phyloP scores from a whole-genome alignment of 2,329 filamentous ascomycete genomes.

The Verticillium longisporum region DNA sequence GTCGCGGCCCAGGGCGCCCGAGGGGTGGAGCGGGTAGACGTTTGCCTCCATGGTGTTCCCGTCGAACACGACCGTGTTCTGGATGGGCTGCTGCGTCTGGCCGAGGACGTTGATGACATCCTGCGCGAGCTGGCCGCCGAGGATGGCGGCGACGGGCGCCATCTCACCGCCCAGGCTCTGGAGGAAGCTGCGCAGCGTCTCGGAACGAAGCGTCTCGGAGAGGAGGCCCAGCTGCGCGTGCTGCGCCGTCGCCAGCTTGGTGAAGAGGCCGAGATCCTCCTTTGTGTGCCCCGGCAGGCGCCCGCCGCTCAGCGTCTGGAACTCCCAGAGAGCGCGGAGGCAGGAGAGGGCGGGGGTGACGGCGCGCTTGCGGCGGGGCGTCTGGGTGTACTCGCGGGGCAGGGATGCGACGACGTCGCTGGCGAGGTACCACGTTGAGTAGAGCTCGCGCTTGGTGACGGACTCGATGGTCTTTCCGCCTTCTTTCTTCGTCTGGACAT shows the following conservation, averaged over 20 bases:
- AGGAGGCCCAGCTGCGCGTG: conserved; percentile 70
- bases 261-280: conserved; percentile 70
- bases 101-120: conserved; percentile 96
- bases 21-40: conserved; percentile 76
- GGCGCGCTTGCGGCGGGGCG: conserved; percentile 61
- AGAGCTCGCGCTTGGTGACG: conserved; percentile 86
- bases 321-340: conserved; percentile 85
- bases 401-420: conserved; percentile 65
- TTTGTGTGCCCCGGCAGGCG: conserved; percentile 48
- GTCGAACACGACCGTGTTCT: conserved; percentile 91
- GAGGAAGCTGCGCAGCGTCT: conserved; percentile 76
- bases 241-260: conserved; percentile 67
- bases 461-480: conserved; percentile 69
- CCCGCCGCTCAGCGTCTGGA: conserved; percentile 53
- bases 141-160: conserved; percentile 77
- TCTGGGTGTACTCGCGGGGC: conserved; percentile 56
- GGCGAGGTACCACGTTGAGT: conserved; percentile 81
- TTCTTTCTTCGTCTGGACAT: conserved; percentile 63
- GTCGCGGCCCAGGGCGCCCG: conserved; percentile 44
- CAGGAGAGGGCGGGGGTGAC: conserved; percentile 84
- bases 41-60: conserved; percentile 72
- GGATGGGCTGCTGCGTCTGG: conserved; percentile 85
- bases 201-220: conserved; percentile 56
- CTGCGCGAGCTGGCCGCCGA: conserved; percentile 87
- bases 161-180: conserved; percentile 82